phyloP scores from a whole-genome alignment of 805 yeast genomes.

The Tetrapisispora nanseiensis region DNA sequence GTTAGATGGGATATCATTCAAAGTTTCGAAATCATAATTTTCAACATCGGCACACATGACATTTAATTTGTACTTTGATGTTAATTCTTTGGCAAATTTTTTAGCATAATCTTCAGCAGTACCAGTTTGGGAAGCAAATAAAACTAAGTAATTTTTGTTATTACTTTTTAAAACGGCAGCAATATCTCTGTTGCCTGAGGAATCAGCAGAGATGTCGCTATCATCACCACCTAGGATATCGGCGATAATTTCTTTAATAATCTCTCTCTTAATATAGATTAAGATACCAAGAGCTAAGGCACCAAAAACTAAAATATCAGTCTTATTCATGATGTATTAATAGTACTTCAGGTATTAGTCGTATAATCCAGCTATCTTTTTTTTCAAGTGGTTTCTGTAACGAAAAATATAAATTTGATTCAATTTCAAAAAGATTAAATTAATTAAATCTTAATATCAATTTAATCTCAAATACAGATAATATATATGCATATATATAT shows the following conservation, averaged over 20 bases:
- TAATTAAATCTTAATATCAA: too few species aligned
- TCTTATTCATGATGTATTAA: slow-evolving; percentile 53
- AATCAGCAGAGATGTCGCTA: slow-evolving; percentile 26
- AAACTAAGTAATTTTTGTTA: slow-evolving; percentile 66
- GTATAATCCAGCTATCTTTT: too few species aligned
- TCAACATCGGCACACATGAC: slow-evolving; percentile 84
- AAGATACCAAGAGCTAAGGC: slow-evolving; percentile 15
- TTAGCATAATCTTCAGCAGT: slow-evolving; percentile 96
- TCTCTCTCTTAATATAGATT: slow-evolving; percentile 5
- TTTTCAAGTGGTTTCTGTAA: too few species aligned
- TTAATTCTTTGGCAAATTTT: slow-evolving; percentile 81
- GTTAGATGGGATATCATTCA: slow-evolving; percentile 52
- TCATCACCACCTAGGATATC: slow-evolving; percentile 29
- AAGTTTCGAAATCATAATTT: slow-evolving; percentile 73
- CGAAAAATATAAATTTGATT: too few species aligned
- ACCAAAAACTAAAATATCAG: slow-evolving; percentile 60
- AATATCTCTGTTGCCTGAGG: slow-evolving; percentile 45
- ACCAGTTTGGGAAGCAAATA: slow-evolving; percentile 95
- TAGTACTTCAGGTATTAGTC: too few species aligned
- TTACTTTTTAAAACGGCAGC: slow-evolving; percentile 47
- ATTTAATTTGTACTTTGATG: slow-evolving; percentile 67
- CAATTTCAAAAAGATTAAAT: too few species aligned
- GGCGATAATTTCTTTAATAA: slow-evolving; percentile 11
- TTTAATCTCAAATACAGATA: too few species aligned
- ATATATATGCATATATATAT: too few species aligned